Conservation (phyloP, 768 basidiomycete species). For the Coprinopsis sp. region DNA sequence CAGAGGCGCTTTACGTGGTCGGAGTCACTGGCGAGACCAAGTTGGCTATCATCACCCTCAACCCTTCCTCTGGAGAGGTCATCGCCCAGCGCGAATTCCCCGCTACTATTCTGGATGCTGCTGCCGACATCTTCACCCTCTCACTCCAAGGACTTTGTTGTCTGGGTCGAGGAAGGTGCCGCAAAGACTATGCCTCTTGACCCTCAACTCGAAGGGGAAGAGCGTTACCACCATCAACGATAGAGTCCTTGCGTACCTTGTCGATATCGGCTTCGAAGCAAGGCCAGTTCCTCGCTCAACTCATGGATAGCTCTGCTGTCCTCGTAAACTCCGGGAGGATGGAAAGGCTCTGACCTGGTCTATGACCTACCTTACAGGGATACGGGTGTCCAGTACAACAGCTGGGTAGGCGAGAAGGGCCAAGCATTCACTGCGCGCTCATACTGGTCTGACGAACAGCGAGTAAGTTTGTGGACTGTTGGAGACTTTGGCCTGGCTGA, state of each 20-base stretch:
- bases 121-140: slow-evolving; percentile 28
- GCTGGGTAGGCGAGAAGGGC: slow-evolving; percentile 47
- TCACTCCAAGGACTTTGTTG: slow-evolving; percentile 29
- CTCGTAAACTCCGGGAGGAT: slow-evolving; percentile 45
- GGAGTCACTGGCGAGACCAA: slow-evolving; percentile 47
- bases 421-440: slow-evolving; percentile 55
- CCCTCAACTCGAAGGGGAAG: slow-evolving; percentile 40
- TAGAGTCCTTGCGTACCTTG: slow-evolving; percentile 43
- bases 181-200: slow-evolving; percentile 49
- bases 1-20: slow-evolving; percentile 50
- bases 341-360: slow-evolving; percentile 11
- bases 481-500: slow-evolving; percentile 4
- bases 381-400: slow-evolving; percentile 41
- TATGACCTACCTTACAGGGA: neutral
- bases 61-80: slow-evolving; percentile 48
- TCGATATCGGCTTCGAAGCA: slow-evolving; percentile 57
- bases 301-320: slow-evolving; percentile 48
- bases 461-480: slow-evolving; percentile 34
- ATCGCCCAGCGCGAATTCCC: slow-evolving; percentile 48
- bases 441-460: slow-evolving; percentile 56
- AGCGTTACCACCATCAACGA: slow-evolving; percentile 42
- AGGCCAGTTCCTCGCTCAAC: slow-evolving; percentile 60
- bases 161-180: slow-evolving; percentile 51
- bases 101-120: slow-evolving; percentile 38
- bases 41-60: slow-evolving; percentile 62